phyloP scores from a whole-genome alignment of 352 stramenopile species.

The Globisporangium apiculatum region DNA sequence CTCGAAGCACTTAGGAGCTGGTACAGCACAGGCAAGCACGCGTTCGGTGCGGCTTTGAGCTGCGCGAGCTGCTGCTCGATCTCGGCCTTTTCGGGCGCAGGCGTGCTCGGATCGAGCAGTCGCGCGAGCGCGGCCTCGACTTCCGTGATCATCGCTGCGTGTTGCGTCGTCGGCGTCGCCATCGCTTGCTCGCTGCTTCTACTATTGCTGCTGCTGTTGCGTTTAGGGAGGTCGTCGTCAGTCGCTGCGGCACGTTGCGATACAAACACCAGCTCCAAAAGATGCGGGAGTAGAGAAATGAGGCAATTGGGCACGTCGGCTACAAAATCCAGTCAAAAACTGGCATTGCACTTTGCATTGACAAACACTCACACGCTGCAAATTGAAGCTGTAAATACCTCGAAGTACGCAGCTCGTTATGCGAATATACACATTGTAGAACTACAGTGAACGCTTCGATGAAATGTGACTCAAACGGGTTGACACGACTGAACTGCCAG shows the following conservation, averaged over 20 bases:
- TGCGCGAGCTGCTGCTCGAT: conserved; percentile 52
- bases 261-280: neutral
- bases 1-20: conserved; percentile 47
- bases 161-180: conserved; percentile 1
- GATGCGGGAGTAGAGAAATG: neutral
- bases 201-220: neutral
- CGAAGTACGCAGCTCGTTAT: too few relatives aligned
- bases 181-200: neutral
- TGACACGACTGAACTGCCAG: neutral
- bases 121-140: conserved; percentile 51
- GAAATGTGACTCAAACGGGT: neutral
- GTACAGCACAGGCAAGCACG: conserved; percentile 61
- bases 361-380: neutral
- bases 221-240: neutral
- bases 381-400: neutral
- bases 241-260: neutral
- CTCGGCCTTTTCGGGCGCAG: conserved; percentile 33
- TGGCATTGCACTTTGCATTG: neutral
- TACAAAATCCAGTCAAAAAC: neutral
- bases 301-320: neutral
- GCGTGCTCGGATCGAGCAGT: conserved; percentile 53
- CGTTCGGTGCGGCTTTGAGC: conserved; percentile 45
- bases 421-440: too few relatives aligned
- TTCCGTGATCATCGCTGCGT: conserved; percentile 36
- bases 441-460: neutral